Percentiles rank a stretch among this genome's conserved stretches.
Evolutionary conservation across 176 grass and related monocot species (phyloP).

Genomic region (Zea luxurians): DNA sequence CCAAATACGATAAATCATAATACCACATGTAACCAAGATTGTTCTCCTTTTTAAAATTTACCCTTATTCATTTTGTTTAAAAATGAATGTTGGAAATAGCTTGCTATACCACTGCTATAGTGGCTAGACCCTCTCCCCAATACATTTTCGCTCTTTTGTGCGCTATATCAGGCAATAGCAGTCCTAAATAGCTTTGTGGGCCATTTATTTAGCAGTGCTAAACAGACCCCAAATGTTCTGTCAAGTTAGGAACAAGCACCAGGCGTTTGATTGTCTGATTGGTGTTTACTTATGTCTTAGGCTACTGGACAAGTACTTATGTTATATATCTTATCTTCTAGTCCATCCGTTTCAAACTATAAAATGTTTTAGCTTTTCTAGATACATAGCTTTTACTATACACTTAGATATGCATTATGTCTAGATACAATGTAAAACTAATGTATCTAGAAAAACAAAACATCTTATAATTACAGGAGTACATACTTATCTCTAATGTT

Average conservation of each 20-base stretch:
- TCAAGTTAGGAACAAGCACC: neutral
- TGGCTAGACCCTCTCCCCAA: neutral
- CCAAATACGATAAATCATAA: neutral
- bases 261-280: neutral
- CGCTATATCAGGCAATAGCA: neutral
- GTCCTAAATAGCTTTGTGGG: neutral
- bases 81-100: neutral
- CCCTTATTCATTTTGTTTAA: neutral
- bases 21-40: neutral
- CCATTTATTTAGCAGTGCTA: neutral
- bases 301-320: neutral
- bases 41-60: neutral
- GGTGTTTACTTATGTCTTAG: neutral
- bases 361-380: too few relatives aligned
- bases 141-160: neutral
- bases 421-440: too few relatives aligned
- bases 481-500: neutral
- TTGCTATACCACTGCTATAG: neutral
- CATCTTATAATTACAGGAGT: too few relatives aligned
- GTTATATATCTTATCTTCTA: neutral
- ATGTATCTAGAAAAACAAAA: too few relatives aligned
- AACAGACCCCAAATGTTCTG: neutral
- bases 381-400: too few relatives aligned
- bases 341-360: too few relatives aligned
- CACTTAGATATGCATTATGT: too few relatives aligned